These are phyloP conservation scores for Phyllosticta capitalensis DNA, from an alignment of 2,329 filamentous ascomycete genomes.

Conservation along the genomic window DNA sequence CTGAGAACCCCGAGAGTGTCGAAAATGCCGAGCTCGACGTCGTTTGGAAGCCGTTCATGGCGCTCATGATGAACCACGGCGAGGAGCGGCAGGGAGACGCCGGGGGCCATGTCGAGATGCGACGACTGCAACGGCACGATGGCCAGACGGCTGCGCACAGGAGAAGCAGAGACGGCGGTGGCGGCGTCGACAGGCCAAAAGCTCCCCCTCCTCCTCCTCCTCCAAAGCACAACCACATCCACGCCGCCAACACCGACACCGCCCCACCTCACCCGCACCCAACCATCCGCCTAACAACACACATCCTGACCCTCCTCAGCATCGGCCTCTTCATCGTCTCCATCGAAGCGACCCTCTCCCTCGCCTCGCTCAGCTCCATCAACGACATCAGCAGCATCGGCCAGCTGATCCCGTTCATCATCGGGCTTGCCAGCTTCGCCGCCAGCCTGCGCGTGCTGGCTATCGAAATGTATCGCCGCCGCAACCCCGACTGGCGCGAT, in stretches of 20 bases:
- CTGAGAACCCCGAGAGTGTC: not conserved
- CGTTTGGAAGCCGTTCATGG: not conserved
- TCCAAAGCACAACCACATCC: no score
- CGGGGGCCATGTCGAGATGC: no score
- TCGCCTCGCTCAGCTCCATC: not conserved
- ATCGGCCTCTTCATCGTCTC: not conserved
- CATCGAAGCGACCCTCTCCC: not conserved
- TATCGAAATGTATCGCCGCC: not conserved
- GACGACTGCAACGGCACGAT: no score
- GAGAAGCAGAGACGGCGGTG: no score
- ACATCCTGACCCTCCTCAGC: not conserved
- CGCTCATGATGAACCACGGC: not conserved
- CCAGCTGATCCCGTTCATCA: conserved; percentile 3
- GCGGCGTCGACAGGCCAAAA: no score
- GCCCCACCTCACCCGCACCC: not conserved
- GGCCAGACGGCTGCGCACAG: no score
- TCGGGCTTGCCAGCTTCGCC: not conserved
- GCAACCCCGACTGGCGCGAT: not conserved
- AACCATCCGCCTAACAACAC: not conserved
- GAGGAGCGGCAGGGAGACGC: not conserved
- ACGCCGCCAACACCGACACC: not conserved
- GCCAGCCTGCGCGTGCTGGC: not conserved
- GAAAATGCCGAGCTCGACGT: not conserved
- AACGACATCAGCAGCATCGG: not conserved
- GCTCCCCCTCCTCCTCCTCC: no score